Evolutionary conservation across 805 yeast species (phyloP), one percentile per base, ranked within the genome.

Genomic region (Lipomyces kockii): DNA sequence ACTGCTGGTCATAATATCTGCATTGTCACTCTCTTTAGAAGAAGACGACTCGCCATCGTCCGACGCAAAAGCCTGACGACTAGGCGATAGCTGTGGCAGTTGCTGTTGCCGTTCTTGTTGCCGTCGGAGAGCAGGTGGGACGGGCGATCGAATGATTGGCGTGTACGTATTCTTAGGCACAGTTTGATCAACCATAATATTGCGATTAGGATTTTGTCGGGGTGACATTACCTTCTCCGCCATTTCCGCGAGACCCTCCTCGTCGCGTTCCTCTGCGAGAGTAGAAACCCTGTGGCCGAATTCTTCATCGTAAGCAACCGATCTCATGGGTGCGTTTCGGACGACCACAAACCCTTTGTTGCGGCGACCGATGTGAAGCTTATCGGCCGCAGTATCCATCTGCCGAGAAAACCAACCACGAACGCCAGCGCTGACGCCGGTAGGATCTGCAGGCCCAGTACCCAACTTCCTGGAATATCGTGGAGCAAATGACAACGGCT

Each of bases 381-480:
- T 52, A 17, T 66, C 64, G 3, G 69, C 35, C 5, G 65, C 58
- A 39, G 58, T 59, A 12, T 61, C 66, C 20, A 68, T 34, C 29
- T 62, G 70, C 37, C 65, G 58, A 7, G 69, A 59, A 32, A 71
- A 43, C 75, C 73, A 69, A 20, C 74, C 73, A n/a, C 61, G 55
- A n/a, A 73, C 71, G 22, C 72, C 74, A 3, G 75, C 64, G 32
- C 72, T 52, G 32, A 71, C 67, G n/a, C 75, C 57, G 5, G 72
- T 73, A 14, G 75, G 75, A 61, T 73, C 72, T 5, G 74, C 73
- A 2, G 75, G 75, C 5, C 75, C 75, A 3, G 75, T 73, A 12
- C 71, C 74, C 25, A 73, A 62, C 53, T 60, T 70, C 17, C 75
- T 52, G 2, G 73, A 53, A 29, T 62, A 55, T 14, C 65, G 51